phyloP scores from a whole-genome alignment of 257 asterid genomes.

The Eustoma russellianum region DNA sequence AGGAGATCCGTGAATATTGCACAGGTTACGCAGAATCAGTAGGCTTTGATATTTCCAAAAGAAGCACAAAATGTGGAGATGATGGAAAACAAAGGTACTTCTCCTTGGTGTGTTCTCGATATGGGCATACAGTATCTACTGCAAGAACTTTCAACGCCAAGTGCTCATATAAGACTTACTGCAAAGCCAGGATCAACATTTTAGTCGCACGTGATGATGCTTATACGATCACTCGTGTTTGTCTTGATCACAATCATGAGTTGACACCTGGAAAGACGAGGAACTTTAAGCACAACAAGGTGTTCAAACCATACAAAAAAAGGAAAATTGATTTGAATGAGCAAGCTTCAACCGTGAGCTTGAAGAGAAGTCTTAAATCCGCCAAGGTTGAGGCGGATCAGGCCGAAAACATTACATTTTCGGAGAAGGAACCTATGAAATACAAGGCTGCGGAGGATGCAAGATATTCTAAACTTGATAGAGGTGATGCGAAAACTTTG shows the following conservation, averaged over 20 bases:
- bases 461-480: slow-evolving; percentile 1
- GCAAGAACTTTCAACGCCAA: background rate
- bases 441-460: no score
- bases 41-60: background rate
- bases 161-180: background rate
- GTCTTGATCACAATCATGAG: background rate
- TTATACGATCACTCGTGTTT: background rate
- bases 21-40: no score
- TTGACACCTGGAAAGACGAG: background rate
- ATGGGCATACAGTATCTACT: background rate
- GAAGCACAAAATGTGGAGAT: background rate
- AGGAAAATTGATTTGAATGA: no score
- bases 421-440: no score
- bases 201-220: background rate
- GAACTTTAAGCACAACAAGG: background rate
- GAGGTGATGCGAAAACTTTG: slow-evolving; percentile 25
- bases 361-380: no score
- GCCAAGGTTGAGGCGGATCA: no score
- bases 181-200: slow-evolving; percentile 3
- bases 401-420: no score
- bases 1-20: no score
- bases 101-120: no score
- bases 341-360: no score
- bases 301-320: background rate
- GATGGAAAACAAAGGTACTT: background rate